These are phyloP conservation scores for Tulasnella sp. DNA, from an alignment of 768 basidiomycete genomes.

Conservation along the genomic window DNA sequence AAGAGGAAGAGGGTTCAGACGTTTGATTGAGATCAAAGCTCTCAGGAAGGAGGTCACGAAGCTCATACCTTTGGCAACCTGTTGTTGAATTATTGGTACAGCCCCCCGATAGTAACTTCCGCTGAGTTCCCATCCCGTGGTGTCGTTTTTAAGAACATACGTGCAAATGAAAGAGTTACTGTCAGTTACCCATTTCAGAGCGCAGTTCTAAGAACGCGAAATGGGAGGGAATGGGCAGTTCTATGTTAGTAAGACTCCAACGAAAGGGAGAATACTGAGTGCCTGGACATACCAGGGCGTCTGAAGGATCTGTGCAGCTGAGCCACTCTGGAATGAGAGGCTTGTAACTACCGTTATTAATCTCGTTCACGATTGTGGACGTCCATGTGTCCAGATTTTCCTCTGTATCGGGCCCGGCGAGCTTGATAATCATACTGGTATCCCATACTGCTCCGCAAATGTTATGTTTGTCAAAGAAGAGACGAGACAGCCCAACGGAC, in stretches of 20 bases:
- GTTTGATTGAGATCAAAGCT: not conserved
- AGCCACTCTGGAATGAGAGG: slow-evolving; percentile 19
- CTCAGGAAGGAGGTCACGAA: too few relatives aligned
- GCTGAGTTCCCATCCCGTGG: not conserved
- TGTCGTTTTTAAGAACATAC: slow-evolving; percentile 24
- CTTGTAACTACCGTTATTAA: slow-evolving; percentile 29
- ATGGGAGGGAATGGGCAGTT: not conserved
- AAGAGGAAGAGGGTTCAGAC: not conserved
- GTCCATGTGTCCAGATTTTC: slow-evolving; percentile 14
- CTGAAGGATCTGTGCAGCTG: not conserved
- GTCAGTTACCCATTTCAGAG: slow-evolving; percentile 33
- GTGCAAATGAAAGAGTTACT: slow-evolving; percentile 32
- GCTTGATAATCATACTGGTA: slow-evolving; percentile 19
- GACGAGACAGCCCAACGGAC: not conserved
- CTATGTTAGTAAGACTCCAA: not conserved
- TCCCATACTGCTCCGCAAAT: slow-evolving; percentile 28
- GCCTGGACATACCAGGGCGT: not conserved
- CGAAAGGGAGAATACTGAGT: not conserved
- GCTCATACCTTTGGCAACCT: slow-evolving; percentile 33
- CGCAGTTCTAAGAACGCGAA: slow-evolving; percentile 25
- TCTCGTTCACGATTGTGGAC: slow-evolving; percentile 15
- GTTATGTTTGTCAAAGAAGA: not conserved
- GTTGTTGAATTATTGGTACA: slow-evolving; percentile 35
- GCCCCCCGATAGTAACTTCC: slow-evolving; percentile 29
- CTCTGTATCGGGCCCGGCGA: not conserved